Percentiles rank a stretch among this genome's conserved stretches.
Evolutionary conservation across 345 rosid species (phyloP).

Genomic region (Toxicodendron radicans): DNA sequence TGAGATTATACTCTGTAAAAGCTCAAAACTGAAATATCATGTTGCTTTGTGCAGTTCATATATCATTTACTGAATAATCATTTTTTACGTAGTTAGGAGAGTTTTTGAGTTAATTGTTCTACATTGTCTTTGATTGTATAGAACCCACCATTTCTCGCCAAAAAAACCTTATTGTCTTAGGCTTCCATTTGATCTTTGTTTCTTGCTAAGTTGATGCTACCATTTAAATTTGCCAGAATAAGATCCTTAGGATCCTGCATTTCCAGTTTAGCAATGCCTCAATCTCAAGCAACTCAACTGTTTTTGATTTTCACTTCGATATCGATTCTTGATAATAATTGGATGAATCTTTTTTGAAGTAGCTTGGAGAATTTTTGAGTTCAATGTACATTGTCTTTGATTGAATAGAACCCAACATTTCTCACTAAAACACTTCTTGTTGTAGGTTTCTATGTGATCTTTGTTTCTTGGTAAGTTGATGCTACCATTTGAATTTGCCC

Average conservation of each 20-base stretch:
- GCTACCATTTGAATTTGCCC: too few species aligned
- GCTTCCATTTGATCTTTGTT: not conserved
- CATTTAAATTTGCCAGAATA: too few species aligned
- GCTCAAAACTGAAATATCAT: conserved; percentile 30
- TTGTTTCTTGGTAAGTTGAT: not conserved
- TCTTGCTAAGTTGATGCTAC: not conserved
- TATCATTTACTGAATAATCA: conserved; percentile 31
- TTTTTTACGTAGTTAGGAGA: conserved; percentile 18
- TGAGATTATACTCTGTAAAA: conserved; percentile 56
- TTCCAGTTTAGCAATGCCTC: too few species aligned
- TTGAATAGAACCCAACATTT: not conserved
- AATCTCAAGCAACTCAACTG: too few species aligned
- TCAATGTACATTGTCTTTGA: not conserved
- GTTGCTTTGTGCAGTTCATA: conserved; percentile 39
- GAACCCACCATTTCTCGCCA: not conserved
- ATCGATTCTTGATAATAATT: conserved; percentile 7
- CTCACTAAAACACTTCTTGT: not conserved
- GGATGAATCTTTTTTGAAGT: conserved; percentile 25
- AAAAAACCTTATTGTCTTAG: not conserved
- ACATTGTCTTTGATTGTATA: not conserved
- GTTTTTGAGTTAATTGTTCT: conserved; percentile 3
- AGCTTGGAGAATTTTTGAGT: conserved; percentile 6
- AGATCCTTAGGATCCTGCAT: too few species aligned
- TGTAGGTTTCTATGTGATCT: not conserved
- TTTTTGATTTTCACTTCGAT: too few species aligned